Percentiles rank a stretch among this genome's conserved stretches.
Conservation (phyloP, 352 stramenopile species). For the Phytophthora cajani region DNA sequence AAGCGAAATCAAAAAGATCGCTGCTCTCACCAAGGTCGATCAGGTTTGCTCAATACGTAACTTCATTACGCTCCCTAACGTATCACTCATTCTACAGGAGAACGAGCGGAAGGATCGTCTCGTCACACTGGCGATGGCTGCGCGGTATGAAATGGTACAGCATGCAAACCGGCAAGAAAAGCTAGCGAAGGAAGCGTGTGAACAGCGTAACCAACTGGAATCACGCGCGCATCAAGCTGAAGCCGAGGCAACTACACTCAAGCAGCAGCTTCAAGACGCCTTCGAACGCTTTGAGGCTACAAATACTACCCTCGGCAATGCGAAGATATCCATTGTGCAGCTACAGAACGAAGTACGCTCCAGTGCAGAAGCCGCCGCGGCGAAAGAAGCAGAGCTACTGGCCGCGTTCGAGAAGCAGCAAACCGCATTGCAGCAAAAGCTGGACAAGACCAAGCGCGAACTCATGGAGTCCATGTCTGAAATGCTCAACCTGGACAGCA, state of each 20-base stretch:
- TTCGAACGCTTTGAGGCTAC: constrained; percentile 54
- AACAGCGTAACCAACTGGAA: constrained; percentile 31
- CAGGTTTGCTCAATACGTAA: background rate
- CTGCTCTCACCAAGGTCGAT: constrained; percentile 63
- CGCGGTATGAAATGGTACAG: constrained; percentile 73
- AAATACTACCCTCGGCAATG: constrained; percentile 38
- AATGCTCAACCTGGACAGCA: constrained; percentile 66
- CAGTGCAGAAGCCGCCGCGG: constrained; percentile 16
- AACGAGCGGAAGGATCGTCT: constrained; percentile 79
- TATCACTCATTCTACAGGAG: constrained; percentile 39
- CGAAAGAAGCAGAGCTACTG: constrained; percentile 56
- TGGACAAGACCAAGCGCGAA: constrained; percentile 82
- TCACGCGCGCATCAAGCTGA: constrained; percentile 39
- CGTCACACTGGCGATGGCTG: constrained; percentile 78
- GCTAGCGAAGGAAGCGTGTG: constrained; percentile 39
- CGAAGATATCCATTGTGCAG: constrained; percentile 42
- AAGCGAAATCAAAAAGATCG: constrained; percentile 82
- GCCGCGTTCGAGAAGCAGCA: constrained; percentile 52
- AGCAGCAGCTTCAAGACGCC: constrained; percentile 56
- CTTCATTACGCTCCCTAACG: background rate
- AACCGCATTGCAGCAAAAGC: constrained; percentile 53
- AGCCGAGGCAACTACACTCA: constrained; percentile 44
- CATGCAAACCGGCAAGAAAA: constrained; percentile 55
- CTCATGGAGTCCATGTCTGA: constrained; percentile 75
- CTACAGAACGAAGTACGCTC: constrained; percentile 32